phyloP scores from a whole-genome alignment of 1,139 yeast genomes.

The Candida neerlandica region DNA sequence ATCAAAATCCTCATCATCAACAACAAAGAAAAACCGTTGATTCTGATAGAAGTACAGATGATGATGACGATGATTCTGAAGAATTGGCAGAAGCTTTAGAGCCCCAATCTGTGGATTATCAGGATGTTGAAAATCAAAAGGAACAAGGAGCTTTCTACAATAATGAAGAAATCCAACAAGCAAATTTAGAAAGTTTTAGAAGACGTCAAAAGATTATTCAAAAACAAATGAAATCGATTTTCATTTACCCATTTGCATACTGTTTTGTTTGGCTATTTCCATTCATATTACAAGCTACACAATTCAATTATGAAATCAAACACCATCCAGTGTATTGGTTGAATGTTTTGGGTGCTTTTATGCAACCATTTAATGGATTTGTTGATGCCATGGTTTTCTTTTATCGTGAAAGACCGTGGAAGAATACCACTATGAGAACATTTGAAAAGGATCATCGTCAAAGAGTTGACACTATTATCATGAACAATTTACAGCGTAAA shows the following conservation, averaged over 20 bases:
- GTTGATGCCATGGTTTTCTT: slow-evolving; percentile 78
- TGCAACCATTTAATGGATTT: slow-evolving; percentile 80
- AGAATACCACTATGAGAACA: slow-evolving; percentile 44
- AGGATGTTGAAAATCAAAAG: slow-evolving; percentile 6
- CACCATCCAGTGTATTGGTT: slow-evolving; percentile 66
- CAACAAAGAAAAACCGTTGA: not conserved
- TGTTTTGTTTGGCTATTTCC: slow-evolving; percentile 82
- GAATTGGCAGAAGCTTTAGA: slow-evolving; percentile 16
- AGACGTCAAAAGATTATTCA: slow-evolving; percentile 66
- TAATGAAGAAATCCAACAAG: slow-evolving; percentile 53
- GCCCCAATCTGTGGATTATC: slow-evolving; percentile 7
- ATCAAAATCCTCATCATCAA: not conserved
- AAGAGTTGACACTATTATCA: slow-evolving; percentile 28
- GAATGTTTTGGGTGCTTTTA: slow-evolving; percentile 66
- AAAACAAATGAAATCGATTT: slow-evolving; percentile 77
- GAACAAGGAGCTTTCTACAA: slow-evolving; percentile 10
- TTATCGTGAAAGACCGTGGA: slow-evolving; percentile 80
- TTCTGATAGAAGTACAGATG: not conserved
- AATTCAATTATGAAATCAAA: slow-evolving; percentile 48
- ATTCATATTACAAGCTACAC: slow-evolving; percentile 67
- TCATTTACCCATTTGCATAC: slow-evolving; percentile 83
- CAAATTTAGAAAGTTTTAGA: slow-evolving; percentile 61
- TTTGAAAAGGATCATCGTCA: slow-evolving; percentile 41
- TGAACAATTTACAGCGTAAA: slow-evolving; percentile 10
- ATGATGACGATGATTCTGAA: slow-evolving; percentile 15